Base-by-base conservation (phyloP, 2,329 filamentous ascomycete species). In the Aspergillus pseudoglaucus region DNA sequence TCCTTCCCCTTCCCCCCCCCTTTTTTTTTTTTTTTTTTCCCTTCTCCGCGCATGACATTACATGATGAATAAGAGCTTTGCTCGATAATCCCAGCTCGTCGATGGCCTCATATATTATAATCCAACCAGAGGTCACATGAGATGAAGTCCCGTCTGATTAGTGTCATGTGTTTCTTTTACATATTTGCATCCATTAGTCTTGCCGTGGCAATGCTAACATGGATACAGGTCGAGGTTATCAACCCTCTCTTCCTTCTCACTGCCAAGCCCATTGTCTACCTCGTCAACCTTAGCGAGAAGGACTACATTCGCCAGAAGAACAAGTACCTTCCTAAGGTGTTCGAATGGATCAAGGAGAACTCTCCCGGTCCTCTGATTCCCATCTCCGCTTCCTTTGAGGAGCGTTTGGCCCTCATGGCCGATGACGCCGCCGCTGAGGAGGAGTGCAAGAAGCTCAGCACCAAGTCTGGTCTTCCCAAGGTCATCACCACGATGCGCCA, bases 81-180 rank as follows among this genome's bases (percentile, higher is more conserved):
- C 89, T 90, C 87, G 87, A 90, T 80, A 77, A 95, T 88, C 93
- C 93, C 93, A 98, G 93, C 93, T 98, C 93, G 87, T 95, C 85
- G 91, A 97, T 85, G 82, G 67, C 80, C 82, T 86, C 87, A 83
- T 15, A 80, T 74, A 69, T 51, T 54, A 52, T 75, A 72, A 75
- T 75, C 73, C 80, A 76, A 88, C 83, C 80, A 79, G 86, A 88
- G 86, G 79, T 78, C 79, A 81, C 68, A 74, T 96, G 91, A 94
- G 90, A 96, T 85, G 79, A 87, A 78, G 75, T 81, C 79, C 78
- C 74, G 75, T 69, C 83, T 87, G 89, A 87, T 88, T 73, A 53
- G 48, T 44, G 37, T 45, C 17, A 38, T 30, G 25, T 30, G 25
- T 30, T 30, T 30, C 25, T 50, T 41, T 54, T 51, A 47, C 52